Conservation (phyloP, 352 stramenopile genomes). For the Phytophthora cryptogea region DNA sequence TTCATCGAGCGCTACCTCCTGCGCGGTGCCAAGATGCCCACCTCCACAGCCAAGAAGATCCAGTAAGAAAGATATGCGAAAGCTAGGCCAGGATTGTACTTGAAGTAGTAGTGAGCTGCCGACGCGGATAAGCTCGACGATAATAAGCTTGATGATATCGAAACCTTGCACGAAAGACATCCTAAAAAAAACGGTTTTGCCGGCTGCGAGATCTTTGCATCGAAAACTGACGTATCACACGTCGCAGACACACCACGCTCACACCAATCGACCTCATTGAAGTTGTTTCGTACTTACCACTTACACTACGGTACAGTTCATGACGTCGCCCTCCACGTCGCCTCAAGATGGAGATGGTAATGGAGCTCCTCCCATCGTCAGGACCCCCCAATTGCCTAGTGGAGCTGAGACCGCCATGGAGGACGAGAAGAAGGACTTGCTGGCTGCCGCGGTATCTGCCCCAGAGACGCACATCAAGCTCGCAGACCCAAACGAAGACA, state of each 20-base stretch:
- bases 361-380: background rate
- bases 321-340: slow-evolving; percentile 1
- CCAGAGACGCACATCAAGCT: slow-evolving; percentile 60
- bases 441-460: slow-evolving; percentile 16
- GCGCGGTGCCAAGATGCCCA: slow-evolving; percentile 42
- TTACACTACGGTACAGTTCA: background rate
- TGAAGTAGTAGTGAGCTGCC: slow-evolving; percentile 32
- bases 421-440: slow-evolving; percentile 22
- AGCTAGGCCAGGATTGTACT: slow-evolving; percentile 30
- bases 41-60: slow-evolving; percentile 40
- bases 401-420: slow-evolving; percentile 11
- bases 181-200: background rate
- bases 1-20: slow-evolving; percentile 90
- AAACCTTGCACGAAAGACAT: background rate
- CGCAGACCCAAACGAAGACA: slow-evolving; percentile 73
- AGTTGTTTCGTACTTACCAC: slow-evolving; percentile 3
- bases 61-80: slow-evolving; percentile 34
- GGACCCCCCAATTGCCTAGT: no score
- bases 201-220: slow-evolving; percentile 9
- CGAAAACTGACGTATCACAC: background rate
- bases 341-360: background rate
- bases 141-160: slow-evolving; percentile 28
- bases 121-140: slow-evolving; percentile 10
- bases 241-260: slow-evolving; percentile 1
- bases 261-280: slow-evolving; percentile 13